A percentile compares a stretch with the other conserved stretches of the same genome.
Conservation (phyloP, 306 rosid species). For the Arachis hypogaea region DNA sequence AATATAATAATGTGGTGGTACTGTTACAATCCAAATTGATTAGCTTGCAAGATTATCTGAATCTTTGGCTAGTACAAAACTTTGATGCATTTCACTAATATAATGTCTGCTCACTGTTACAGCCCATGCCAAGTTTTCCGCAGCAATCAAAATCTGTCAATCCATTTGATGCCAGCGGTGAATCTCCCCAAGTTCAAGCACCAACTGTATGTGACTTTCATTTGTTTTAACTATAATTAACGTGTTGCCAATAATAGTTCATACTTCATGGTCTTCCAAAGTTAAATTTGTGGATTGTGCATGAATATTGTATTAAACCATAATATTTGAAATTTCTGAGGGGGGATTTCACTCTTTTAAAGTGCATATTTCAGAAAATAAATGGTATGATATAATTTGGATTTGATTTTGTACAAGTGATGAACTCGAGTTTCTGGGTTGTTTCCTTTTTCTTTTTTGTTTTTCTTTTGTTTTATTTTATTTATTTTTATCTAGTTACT, state of each 20-base stretch:
- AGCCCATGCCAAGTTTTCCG: slow-evolving; percentile 63
- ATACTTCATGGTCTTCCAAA: slow-evolving; percentile 2
- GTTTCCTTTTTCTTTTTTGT: neutral
- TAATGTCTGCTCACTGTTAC: slow-evolving; percentile 47
- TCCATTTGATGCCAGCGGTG: slow-evolving; percentile 76
- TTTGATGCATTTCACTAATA: slow-evolving; percentile 31
- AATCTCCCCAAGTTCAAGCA: slow-evolving; percentile 58
- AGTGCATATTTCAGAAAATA: slow-evolving; percentile 18
- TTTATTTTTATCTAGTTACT: neutral
- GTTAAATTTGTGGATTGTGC: slow-evolving; percentile 31
- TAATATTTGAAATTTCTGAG: neutral
- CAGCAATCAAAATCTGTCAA: slow-evolving; percentile 68
- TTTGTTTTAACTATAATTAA: slow-evolving; percentile 23
- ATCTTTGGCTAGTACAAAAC: slow-evolving; percentile 36
- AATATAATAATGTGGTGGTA: slow-evolving; percentile 68
- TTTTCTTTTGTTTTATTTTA: no score
- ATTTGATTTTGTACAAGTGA: slow-evolving; percentile 5
- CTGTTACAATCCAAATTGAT: slow-evolving; percentile 39
- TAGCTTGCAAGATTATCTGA: slow-evolving; percentile 35
- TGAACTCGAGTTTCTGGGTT: neutral
- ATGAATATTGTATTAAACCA: slow-evolving; percentile 24
- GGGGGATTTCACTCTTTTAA: slow-evolving; percentile 2
- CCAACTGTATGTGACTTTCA: slow-evolving; percentile 57
- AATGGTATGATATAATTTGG: slow-evolving; percentile 4
- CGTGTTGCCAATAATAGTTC: slow-evolving; percentile 27